Evolutionary conservation across 1,284 basidiomycete species (phyloP).

Genomic region (Tylopilus sp.): DNA sequence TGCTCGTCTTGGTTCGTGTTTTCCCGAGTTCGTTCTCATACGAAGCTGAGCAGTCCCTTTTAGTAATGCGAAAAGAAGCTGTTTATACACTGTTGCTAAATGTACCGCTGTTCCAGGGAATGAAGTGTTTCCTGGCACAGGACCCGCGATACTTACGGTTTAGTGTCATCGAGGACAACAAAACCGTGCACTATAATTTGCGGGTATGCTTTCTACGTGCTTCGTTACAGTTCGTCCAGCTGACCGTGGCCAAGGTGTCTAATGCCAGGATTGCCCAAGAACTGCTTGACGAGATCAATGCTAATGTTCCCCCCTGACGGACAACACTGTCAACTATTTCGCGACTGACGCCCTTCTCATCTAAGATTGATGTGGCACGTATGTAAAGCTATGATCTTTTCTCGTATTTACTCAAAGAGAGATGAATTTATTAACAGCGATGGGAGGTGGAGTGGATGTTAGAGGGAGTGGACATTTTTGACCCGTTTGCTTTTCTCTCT

Average conservation of each 20-base stretch:
- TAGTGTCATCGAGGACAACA: slow-evolving; percentile 68
- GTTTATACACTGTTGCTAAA: slow-evolving; percentile 85
- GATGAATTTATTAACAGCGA: slow-evolving; percentile 21
- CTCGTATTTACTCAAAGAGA: slow-evolving; percentile 30
- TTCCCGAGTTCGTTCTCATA: not conserved
- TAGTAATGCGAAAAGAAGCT: slow-evolving; percentile 95
- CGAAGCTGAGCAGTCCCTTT: slow-evolving; percentile 4
- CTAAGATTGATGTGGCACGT: slow-evolving; percentile 34
- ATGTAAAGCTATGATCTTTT: slow-evolving; percentile 33
- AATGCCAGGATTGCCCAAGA: slow-evolving; percentile 61
- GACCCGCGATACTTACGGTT: slow-evolving; percentile 79
- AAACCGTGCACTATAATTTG: slow-evolving; percentile 69
- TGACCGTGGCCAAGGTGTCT: slow-evolving; percentile 41
- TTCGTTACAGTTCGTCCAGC: not conserved
- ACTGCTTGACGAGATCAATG: slow-evolving; percentile 52
- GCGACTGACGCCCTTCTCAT: slow-evolving; percentile 26
- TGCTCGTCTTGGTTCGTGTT: slow-evolving; percentile 67
- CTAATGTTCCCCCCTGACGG: slow-evolving; percentile 45
- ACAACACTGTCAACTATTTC: slow-evolving; percentile 11
- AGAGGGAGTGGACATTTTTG: slow-evolving; percentile 9
- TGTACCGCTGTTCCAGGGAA: slow-evolving; percentile 81
- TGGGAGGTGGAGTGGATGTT: slow-evolving; percentile 19
- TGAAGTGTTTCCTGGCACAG: slow-evolving; percentile 75
- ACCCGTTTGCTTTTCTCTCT: not conserved
- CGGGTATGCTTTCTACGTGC: slow-evolving; percentile 48